phyloP scores from a whole-genome alignment of 192 early-diverging fungal genomes.

The Podila epicladia region DNA sequence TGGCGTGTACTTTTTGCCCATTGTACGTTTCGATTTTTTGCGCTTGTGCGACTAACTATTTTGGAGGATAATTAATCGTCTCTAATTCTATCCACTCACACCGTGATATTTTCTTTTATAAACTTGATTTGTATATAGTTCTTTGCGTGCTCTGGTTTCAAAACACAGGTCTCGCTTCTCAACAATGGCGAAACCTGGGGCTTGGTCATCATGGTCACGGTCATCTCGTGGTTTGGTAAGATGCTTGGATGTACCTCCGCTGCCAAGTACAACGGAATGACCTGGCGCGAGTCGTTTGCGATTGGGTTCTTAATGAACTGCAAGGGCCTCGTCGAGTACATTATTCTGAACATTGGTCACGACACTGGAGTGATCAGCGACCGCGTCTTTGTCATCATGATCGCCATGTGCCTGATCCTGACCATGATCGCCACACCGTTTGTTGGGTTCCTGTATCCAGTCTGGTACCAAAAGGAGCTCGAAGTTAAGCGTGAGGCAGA shows the following conservation, averaged over 20 bases:
- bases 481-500: conserved; percentile 36
- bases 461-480: conserved; percentile 62
- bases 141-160: conserved; percentile 91
- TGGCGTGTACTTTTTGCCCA: conserved; percentile 83
- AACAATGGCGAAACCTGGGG: conserved; percentile 80
- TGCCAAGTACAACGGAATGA: conserved; percentile 69
- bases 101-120: background rate
- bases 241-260: conserved; percentile 79
- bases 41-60: background rate
- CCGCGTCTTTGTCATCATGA: conserved; percentile 52
- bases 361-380: conserved; percentile 82
- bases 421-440: conserved; percentile 88
- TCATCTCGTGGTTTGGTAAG: conserved; percentile 81
- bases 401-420: conserved; percentile 83
- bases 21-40: conserved; percentile 56
- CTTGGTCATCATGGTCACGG: conserved; percentile 73
- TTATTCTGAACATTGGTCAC: conserved; percentile 92
- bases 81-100: background rate
- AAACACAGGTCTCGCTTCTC: conserved; percentile 79
- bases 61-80: background rate
- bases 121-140: conserved; percentile 57
- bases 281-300: conserved; percentile 81
- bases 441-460: conserved; percentile 78
- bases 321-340: conserved; percentile 95
- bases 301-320: conserved; percentile 93